phyloP scores from a whole-genome alignment of 2,329 filamentous ascomycete species.

The Neofusicoccum sp. region DNA sequence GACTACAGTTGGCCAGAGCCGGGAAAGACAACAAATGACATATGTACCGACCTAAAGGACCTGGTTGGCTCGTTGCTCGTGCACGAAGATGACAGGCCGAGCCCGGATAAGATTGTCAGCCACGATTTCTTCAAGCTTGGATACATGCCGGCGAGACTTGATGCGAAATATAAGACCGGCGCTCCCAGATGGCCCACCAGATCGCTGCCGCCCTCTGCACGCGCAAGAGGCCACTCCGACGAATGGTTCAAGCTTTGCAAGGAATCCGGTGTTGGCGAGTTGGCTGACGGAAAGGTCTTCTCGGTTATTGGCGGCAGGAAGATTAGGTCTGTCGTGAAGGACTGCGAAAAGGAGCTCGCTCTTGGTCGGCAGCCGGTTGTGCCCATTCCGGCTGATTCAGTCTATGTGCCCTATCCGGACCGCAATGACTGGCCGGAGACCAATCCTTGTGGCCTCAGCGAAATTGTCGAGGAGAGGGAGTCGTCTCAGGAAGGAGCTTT shows the following conservation, averaged over 20 bases:
- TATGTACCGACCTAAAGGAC: constrained; percentile 75
- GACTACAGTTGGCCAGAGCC: constrained; percentile 79
- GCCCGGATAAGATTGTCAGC: constrained; percentile 76
- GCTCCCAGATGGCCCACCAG: constrained; percentile 52
- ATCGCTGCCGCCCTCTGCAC: background rate
- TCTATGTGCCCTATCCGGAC: constrained; percentile 51
- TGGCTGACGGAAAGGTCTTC: constrained; percentile 49
- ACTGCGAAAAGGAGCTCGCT: constrained; percentile 53
- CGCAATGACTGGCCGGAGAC: constrained; percentile 41
- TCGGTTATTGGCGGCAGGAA: constrained; percentile 50
- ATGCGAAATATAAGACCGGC: constrained; percentile 47
- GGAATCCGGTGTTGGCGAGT: constrained; percentile 53
- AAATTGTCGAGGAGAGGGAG: constrained; percentile 45
- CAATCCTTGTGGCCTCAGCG: constrained; percentile 36
- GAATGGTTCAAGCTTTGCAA: constrained; percentile 55
- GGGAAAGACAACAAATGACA: constrained; percentile 67
- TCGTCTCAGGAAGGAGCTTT: constrained; percentile 41
- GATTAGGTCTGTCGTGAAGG: constrained; percentile 52
- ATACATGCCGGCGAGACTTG: constrained; percentile 65
- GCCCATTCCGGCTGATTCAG: constrained; percentile 51
- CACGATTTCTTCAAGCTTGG: constrained; percentile 79
- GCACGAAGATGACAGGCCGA: constrained; percentile 73
- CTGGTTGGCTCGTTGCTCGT: constrained; percentile 76
- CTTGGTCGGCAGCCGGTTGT: constrained; percentile 51
- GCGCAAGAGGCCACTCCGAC: constrained; percentile 50